Base-by-base conservation (phyloP, 2,329 filamentous ascomycete species). In the Rhinocladiella mackenziei region DNA sequence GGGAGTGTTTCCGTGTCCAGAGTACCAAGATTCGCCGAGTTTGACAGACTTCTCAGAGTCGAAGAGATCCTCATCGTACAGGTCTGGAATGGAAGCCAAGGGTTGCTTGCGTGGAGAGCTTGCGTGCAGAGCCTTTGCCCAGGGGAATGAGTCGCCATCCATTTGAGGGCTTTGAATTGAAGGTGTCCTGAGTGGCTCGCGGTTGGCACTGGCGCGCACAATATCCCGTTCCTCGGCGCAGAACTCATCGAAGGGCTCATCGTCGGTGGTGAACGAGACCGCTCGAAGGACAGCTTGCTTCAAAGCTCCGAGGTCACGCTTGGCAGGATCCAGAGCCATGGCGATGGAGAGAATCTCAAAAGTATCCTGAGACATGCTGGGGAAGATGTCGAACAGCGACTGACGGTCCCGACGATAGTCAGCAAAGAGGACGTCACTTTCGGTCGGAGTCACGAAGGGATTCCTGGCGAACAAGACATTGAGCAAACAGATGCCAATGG, bases 381-480 rank as follows among this genome's bases (percentile, higher is more conserved):
- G 89, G 67, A 98, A 98, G 59, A 97, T 87, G 65, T 98, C 92
- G 64, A 98, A 98, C 45, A 98, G 79, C 29, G 86, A 94, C 67
- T 97, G 89, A 65, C 89, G 89, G 70, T 98, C 91, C 47, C 86
- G 82, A 38, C 84, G 86, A 64, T 94, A 98, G 67, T 98, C 92
- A 51, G 89, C 76, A 69, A 95, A 98, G 37, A 98, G 73, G 9
- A 89, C 84, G 61, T 98, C 92, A n/a, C 84, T 82, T 66, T 89
- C 82, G 1, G 87, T 89, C 1, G 92, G 92, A 2, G 83, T 86
- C 39, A 86, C 89, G 65, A 98, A 98, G 0, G 92, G 92, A 64
- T 98, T 98, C 63, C 89, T 84, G 44, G 89, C 91, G 72, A 98
- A 98, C 51, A 98, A 75, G 51, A 97, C 85, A 71, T 98, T 98